Evolutionary conservation across 2,329 filamentous ascomycete species (phyloP), one percentile per base, ranked within the genome.

Genomic region (Pseudogymnoascus sp.): DNA sequence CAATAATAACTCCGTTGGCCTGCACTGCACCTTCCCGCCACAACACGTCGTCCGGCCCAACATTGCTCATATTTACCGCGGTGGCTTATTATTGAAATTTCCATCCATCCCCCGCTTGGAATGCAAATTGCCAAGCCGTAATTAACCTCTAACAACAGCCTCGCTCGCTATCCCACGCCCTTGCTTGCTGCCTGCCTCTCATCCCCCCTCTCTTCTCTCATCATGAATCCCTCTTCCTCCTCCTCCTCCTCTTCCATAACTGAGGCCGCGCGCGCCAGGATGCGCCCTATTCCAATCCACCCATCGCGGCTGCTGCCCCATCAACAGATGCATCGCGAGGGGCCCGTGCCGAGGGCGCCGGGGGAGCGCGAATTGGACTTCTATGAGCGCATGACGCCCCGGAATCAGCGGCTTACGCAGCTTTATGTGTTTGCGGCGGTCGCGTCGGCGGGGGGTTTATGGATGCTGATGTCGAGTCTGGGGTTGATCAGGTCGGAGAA

Each of bases 401-500:
- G 33, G 33, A 60, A 60, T 41, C 33, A 60, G 59, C 10, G 59
- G 6, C 37, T 60, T 6, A 60, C 59, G 12, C 19, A 60, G 59
- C 19, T 60, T 2, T 60, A 60, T 38, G 59, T 60, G 8, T 40
- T 41, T n/a, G 16, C 59, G 19, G 33, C 22, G 2, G 59, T 40
- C 35, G 19, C 37, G 59, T 38, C 33, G 12, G 59, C 19, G 2
- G 1, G 11, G n/a, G 59, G 59, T 3, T n/a, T 60, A 6, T 38
- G 12, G 10, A 6, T 41, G 33, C 5, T 60, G 19, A 22, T 28
- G 26, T 60, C 24, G 33, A 60, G 59, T 19, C 10, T 38, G 16
- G 59, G 33, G 59, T 28, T 60, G 59, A 60, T 60, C 59, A 60
- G 19, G 26, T 60, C 33, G 33, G 59, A 60, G 59, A 60, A 60